Evolutionary conservation across 495 filamentous ascomycete genomes (phyloP).

Genomic region (Penicillium verhagenii): DNA sequence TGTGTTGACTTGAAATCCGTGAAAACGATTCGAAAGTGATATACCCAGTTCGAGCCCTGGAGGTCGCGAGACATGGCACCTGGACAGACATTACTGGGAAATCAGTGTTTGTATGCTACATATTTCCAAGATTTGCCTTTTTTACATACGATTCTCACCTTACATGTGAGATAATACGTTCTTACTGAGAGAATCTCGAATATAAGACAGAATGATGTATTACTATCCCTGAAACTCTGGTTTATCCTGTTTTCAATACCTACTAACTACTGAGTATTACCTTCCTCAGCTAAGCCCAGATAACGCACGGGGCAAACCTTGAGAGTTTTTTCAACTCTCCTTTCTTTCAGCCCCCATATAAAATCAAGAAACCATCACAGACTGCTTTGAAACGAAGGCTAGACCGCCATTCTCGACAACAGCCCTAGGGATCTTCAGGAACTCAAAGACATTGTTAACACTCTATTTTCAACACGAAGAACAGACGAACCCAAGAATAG

Average conservation of each 20-base stretch:
- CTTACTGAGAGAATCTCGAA: not conserved
- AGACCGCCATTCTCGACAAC: too few species aligned
- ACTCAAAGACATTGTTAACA: too few species aligned
- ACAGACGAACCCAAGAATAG: not conserved
- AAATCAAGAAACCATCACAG: too few species aligned
- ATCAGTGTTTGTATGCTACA: conserved; percentile 10
- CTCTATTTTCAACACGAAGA: not conserved
- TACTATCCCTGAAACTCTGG: too few species aligned
- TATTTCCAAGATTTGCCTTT: not conserved
- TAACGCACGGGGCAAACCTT: too few species aligned
- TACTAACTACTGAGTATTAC: too few species aligned
- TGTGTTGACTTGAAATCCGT: not conserved
- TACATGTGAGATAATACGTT: not conserved
- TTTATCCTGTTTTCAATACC: too few species aligned
- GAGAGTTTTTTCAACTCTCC: too few species aligned
- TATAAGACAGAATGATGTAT: not conserved
- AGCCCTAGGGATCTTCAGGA: not conserved
- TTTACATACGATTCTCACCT: not conserved
- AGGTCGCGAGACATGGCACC: conserved; percentile 8
- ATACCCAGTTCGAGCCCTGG: conserved; percentile 21
- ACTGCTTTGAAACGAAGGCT: too few species aligned
- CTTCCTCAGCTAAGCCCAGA: too few species aligned
- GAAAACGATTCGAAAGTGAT: conserved; percentile 10
- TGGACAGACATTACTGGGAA: conserved; percentile 14
- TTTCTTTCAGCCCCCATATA: too few species aligned